Base-by-base conservation (phyloP, 78 protist genomes). In the Dictyostelium brefeldianum region DNA sequence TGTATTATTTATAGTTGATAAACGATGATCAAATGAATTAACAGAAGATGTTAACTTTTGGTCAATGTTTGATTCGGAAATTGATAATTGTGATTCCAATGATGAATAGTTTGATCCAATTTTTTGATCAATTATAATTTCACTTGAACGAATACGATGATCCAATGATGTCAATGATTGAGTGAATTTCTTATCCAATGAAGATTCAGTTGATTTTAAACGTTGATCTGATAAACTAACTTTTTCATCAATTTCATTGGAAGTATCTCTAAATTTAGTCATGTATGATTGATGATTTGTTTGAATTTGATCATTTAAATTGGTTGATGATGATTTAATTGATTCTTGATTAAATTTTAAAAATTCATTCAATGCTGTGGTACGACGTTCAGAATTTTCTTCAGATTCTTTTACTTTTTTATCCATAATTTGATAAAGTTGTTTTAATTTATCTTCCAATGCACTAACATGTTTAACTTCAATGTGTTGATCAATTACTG, bases 381-480 rank as follows among this genome's bases (percentile, higher is more conserved):
- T 20, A 29, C 65, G 31, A 10, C 80, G 31, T 9, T 77, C 62
- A 0, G 10, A 5, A n/a, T 31, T 51, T 11, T 47, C 83, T 4
- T 87, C 81, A 1, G 78, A 62, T 31, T 77, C 83, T 29, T 54
- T 47, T 43, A 77, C 51, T 46, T 57, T 77, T 15, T 56, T 59
- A 29, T 56, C 67, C 50, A 87, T 73, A 29, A 77, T 77, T 74
- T 87, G 92, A 57, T 87, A 87, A n/a, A 87, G 79, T 18, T 25
- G 31, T 31, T 87, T 87, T 22, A 87, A 64, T 70, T 87, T 87
- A 65, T 87, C 92, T 14, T 87, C 92, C 12, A 87, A 50, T 4
- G 57, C 75, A 27, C 46, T 41, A 4, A 87, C 70, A 48, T 87
- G 83, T 27, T 80, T 80, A 22, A 27, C 20, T 65, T 87, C 92